Percentiles rank a stretch among this genome's conserved stretches.
phyloP scores from a whole-genome alignment of 768 basidiomycete species.

The Hygrocybe punicea region DNA sequence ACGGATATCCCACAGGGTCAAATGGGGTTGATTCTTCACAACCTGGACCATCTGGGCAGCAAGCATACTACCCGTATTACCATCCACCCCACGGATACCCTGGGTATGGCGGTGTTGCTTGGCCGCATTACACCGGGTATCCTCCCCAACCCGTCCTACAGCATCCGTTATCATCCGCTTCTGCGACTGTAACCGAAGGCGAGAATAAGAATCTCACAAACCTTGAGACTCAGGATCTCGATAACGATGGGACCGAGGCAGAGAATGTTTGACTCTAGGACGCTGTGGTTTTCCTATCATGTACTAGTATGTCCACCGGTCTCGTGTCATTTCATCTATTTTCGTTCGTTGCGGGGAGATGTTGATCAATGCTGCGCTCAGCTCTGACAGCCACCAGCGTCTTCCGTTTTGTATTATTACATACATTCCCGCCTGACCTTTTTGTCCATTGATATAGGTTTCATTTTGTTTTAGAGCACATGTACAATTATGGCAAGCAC shows the following conservation, averaged over 20 bases:
- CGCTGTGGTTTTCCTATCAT: neutral
- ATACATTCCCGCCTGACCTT: no score
- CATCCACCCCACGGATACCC: constrained; percentile 24
- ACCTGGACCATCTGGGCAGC: constrained; percentile 16
- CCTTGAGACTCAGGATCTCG: neutral
- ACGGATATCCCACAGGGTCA: constrained; percentile 19
- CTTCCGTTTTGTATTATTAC: no score
- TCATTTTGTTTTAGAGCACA: no score
- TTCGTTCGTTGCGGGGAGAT: neutral
- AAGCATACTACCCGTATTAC: constrained; percentile 34
- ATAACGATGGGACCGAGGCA: neutral
- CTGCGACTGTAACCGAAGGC: neutral
- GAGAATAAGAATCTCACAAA: constrained; percentile 4
- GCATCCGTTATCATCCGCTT: neutral
- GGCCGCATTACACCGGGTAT: constrained; percentile 28
- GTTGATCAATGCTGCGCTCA: no score
- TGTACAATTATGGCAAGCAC: no score
- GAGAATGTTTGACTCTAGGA: neutral
- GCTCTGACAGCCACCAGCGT: no score
- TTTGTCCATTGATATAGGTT: no score
- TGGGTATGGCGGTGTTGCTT: constrained; percentile 29
- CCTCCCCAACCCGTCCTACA: constrained; percentile 20
- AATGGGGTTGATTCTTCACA: constrained; percentile 25
- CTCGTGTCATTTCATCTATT: neutral
- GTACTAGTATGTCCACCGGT: neutral